These are phyloP conservation scores for Cercospora citrullina DNA, from an alignment of 2,329 filamentous ascomycete species.

Conservation along the genomic window DNA sequence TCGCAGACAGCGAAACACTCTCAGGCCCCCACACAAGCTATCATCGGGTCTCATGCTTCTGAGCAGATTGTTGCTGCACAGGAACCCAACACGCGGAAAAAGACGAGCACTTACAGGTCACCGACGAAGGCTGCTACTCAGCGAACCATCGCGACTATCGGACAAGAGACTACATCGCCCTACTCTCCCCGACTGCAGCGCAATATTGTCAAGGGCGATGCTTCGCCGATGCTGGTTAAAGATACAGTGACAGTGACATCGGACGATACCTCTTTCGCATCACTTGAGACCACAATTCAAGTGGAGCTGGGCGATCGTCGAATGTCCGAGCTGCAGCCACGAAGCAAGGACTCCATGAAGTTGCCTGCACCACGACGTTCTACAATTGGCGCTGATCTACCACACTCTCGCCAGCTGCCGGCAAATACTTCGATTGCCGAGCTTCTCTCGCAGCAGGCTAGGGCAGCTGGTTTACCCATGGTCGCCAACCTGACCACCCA, in stretches of 20 bases:
- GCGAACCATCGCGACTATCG: constrained; percentile 32
- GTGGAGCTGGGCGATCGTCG: not conserved
- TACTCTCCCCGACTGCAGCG: constrained; percentile 20
- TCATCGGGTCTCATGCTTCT: not conserved
- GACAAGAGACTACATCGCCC: constrained; percentile 18
- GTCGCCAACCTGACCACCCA: constrained; percentile 25
- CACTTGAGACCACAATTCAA: constrained; percentile 14
- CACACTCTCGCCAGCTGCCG: not conserved
- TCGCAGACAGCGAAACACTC: not conserved
- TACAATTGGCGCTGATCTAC: not conserved
- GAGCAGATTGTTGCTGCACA: not conserved
- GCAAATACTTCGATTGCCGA: constrained; percentile 15
- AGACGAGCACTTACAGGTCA: constrained; percentile 37
- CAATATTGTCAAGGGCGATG: constrained; percentile 16
- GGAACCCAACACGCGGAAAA: constrained; percentile 28
- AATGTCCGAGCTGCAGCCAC: not conserved
- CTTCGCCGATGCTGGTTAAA: not conserved
- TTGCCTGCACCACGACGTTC: not conserved
- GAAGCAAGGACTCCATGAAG: not conserved
- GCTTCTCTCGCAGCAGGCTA: constrained; percentile 22
- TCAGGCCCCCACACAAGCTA: not conserved
- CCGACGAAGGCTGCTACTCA: constrained; percentile 35
- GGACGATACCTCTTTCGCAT: not conserved
- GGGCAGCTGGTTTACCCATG: constrained; percentile 22
- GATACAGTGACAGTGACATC: not conserved